Evolutionary conservation across 129 eudicot genomes (phyloP), one percentile per base, ranked within the genome.

Genomic region (Artemisia annua): DNA sequence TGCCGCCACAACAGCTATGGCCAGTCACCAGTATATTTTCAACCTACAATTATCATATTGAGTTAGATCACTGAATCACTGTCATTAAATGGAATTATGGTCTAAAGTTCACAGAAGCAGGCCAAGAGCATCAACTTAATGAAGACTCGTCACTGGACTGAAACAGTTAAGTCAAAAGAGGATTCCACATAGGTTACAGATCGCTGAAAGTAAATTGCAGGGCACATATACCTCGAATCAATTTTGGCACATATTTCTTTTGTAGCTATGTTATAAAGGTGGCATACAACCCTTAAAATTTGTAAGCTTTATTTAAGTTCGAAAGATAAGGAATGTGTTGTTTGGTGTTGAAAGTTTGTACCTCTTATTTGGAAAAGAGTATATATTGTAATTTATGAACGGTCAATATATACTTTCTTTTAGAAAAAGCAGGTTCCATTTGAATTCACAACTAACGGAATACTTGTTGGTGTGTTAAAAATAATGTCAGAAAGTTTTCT

Each of bases 1-100:
- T 90, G 62, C 99, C 99, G 64, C 97, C 99, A 82, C 99, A 95
- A 70, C 97, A 77, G 75, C 97, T 95, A 82, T 91, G 99, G 66
- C 99, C 99, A 78, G 91, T 73, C 60, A 95, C 88, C 72, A 95
- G 82, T 70, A 91, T 88, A 75, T 90, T 90, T 74, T 86, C 85
- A 71, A 95, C 97, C 99, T 95, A 83, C 64, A 53, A 46, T 54
- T 71, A 17, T 12, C 44, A 51, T 19, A 60, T 12, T 14, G 20
- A 15, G 30, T 44, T 32, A 55, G 26, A 35, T 7, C 11, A 35
- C 44, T 43, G 28, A 48, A 61, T 26, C 13, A 8, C 15, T 6
- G 15, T 59, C 16, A 59, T 14, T 1, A 18, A 67, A n/a, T 11
- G 26, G 7, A 44, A 20, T 65, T 58, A 24, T 6, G 35, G 60